phyloP scores from a whole-genome alignment of 2,329 filamentous ascomycete species.

The Sordariomycetes sp. region DNA sequence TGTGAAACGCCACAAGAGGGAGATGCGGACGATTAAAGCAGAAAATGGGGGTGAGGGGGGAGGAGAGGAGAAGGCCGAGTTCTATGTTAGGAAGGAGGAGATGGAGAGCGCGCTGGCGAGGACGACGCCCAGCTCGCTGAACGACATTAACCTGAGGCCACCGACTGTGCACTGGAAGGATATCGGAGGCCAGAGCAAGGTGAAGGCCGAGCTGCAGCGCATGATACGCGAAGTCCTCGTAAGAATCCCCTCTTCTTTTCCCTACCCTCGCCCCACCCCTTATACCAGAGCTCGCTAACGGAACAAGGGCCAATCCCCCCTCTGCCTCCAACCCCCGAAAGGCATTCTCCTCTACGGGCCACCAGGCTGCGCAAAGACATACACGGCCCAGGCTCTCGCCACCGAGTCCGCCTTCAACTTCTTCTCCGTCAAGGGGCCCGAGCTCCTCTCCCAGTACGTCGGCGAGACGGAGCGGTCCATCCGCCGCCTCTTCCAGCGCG shows the following conservation, averaged over 20 bases:
- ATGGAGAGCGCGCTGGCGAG: slow-evolving; percentile 54
- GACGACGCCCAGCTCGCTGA: slow-evolving; percentile 76
- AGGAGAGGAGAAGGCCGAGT: slow-evolving; percentile 12
- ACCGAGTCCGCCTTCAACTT: slow-evolving; percentile 90
- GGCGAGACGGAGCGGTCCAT: slow-evolving; percentile 85
- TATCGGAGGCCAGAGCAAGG: slow-evolving; percentile 71
- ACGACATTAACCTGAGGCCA: slow-evolving; percentile 79
- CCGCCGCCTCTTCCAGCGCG: slow-evolving; percentile 76
- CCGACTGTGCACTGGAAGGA: slow-evolving; percentile 79
- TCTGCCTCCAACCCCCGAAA: slow-evolving; percentile 53
- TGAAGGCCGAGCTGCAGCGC: slow-evolving; percentile 52
- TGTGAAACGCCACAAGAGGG: slow-evolving; percentile 16
- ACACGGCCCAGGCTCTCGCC: slow-evolving; percentile 82
- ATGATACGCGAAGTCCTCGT: slow-evolving; percentile 34
- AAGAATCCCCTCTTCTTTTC: slow-evolving; percentile 3
- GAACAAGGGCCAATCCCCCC: slow-evolving; percentile 17
- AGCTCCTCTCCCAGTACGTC: slow-evolving; percentile 93
- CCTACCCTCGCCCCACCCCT: background rate
- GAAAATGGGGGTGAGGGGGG: background rate
- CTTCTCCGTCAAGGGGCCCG: slow-evolving; percentile 85
- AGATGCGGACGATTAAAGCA: background rate
- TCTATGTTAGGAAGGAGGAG: slow-evolving; percentile 25
- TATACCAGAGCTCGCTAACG: background rate
- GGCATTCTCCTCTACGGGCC: slow-evolving; percentile 85
- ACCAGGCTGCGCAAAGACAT: slow-evolving; percentile 88